Base-by-base conservation (phyloP, 208 protist species). In the Wallacemonas rigidus region DNA sequence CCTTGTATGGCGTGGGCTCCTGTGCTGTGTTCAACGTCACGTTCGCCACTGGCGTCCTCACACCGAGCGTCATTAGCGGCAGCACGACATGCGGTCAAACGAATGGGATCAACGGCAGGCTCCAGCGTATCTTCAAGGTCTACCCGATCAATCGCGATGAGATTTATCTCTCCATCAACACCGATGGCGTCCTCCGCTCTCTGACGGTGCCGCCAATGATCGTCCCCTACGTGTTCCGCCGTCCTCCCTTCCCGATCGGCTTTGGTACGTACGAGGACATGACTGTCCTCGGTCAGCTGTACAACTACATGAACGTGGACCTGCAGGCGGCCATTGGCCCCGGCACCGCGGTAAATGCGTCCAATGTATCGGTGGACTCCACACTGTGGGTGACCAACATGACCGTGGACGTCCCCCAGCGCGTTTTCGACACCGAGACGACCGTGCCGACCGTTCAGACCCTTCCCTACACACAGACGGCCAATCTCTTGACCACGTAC, bases 141-240 rank as follows among this genome's bases (percentile, higher is more conserved):
- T 85, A 82, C 58, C 78, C 84, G 6, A 36, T 85, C 35, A 72
- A 51, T 14, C 26, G 62, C 8, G 78, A 89, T 41, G 75, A 69
- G 61, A 80, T 94, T 51, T 89, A 90, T 73, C 3, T 94, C 14
- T 69, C 82, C 15, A 73, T 72, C 39, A 51, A 60, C 26, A 64
- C 50, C 3, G 15, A 57, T 6, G 64, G 67, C 63, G 56, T 78
- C 45, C 54, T 94, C 63, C 86, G 76, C 45, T 60, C 76, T 36
- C 60, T 90, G 35, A 68, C 64, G 11, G 75, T 87, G 39, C 73
- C 75, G 2, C 82, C 84, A 44, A 75, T 77, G 38, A 35, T 63
- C 40, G 72, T 90, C 2, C 12, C 15, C 26, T 43, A 58, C 39
- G 36, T 55, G 3, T 70, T 91, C n/a, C 11, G 8, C 14, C 72